A percentile compares a stretch with the other conserved stretches of the same genome.
Evolutionary conservation across 2,329 filamentous ascomycete species (phyloP).

Genomic region (Beauveria brongniartii): DNA sequence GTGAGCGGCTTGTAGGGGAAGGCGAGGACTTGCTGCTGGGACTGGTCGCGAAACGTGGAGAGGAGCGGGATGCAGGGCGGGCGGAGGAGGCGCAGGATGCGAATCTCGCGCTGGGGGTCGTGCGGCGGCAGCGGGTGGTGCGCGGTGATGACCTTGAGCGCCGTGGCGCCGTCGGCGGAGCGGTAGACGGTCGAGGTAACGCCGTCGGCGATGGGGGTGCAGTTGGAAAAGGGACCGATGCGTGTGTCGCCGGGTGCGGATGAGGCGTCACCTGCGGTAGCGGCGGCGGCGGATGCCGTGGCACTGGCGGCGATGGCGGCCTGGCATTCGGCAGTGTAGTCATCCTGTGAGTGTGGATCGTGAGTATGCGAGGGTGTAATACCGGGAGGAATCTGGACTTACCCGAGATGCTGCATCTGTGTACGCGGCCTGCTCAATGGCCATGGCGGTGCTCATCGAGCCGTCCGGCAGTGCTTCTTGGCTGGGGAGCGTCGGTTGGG

Average conservation of each 20-base stretch:
- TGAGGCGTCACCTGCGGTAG: not conserved
- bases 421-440: conserved; percentile 58
- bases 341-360: conserved; percentile 37
- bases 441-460: conserved; percentile 44
- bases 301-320: conserved; percentile 10
- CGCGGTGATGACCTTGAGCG: conserved; percentile 80
- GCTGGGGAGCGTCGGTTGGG: conserved; percentile 16
- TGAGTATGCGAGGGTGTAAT: too few relatives aligned
- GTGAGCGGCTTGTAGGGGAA: conserved; percentile 79
- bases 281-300: conserved; percentile 9
- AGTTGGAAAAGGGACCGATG: conserved; percentile 47
- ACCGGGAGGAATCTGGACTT: conserved; percentile 20
- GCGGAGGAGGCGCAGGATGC: conserved; percentile 56
- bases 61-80: conserved; percentile 57
- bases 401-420: conserved; percentile 50
- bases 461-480: conserved; percentile 22
- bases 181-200: conserved; percentile 80
- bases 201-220: conserved; percentile 53
- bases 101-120: conserved; percentile 70
- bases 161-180: conserved; percentile 40
- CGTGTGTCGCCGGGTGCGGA: conserved; percentile 25
- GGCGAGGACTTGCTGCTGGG: conserved; percentile 65
- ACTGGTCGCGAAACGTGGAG: conserved; percentile 63
- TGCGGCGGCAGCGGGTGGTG: conserved; percentile 70
- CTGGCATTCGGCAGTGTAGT: conserved; percentile 43